Evolutionary conservation across 208 protist genomes (phyloP).

Genomic region (Acanthamoeba royreba): DNA sequence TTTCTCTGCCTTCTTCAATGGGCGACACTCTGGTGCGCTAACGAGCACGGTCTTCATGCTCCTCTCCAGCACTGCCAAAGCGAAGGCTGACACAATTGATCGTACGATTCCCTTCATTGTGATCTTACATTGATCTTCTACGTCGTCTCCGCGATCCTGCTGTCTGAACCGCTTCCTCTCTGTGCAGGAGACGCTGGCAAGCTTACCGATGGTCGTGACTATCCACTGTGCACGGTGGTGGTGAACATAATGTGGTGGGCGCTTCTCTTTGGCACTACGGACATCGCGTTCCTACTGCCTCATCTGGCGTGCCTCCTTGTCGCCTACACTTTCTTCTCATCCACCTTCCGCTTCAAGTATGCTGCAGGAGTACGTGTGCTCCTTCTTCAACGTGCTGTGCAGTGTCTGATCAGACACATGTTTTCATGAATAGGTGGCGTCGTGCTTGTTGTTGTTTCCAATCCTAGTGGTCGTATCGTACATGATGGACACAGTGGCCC

Average conservation of each 20-base stretch:
- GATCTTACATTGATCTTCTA: not conserved
- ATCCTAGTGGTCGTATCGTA: not conserved
- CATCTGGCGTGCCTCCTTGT: not conserved
- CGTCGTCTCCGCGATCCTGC: too few relatives aligned
- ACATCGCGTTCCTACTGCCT: not conserved
- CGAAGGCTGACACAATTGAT: not conserved
- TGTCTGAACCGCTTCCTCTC: too few relatives aligned
- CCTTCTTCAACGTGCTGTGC: not conserved
- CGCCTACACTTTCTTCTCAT: not conserved
- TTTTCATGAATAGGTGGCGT: not conserved
- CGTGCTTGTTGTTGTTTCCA: not conserved
- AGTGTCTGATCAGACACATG: not conserved
- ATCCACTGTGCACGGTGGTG: not conserved
- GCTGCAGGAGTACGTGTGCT: not conserved
- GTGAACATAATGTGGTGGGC: conserved; percentile 9
- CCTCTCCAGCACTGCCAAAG: not conserved
- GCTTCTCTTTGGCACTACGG: not conserved
- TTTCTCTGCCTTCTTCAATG: not conserved
- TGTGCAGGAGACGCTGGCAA: not conserved
- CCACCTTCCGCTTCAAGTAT: not conserved
- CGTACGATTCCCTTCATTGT: not conserved
- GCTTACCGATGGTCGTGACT: not conserved
- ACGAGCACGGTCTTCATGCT: not conserved
- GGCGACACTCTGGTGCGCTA: not conserved
- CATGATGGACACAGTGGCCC: not conserved